Conservation (phyloP, 108 stramenopile genomes). For the Cyclotella atomus region DNA sequence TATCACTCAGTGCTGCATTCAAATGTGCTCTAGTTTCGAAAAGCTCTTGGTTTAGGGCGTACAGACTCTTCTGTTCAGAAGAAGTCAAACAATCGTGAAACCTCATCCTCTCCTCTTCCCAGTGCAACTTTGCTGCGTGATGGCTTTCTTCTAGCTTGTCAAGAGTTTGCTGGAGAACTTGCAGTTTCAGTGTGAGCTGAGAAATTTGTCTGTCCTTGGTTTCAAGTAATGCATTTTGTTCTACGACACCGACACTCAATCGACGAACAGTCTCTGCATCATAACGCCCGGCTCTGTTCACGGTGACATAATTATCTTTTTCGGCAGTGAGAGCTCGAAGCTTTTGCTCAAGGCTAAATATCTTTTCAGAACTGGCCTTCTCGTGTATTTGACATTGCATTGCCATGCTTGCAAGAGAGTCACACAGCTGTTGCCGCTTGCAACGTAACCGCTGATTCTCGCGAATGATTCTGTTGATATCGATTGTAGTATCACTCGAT, state of each 20-base stretch:
- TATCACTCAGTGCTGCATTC: slow-evolving; percentile 34
- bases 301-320: neutral
- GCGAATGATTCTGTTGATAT: slow-evolving; percentile 3
- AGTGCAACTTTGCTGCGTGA: slow-evolving; percentile 1
- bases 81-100: neutral
- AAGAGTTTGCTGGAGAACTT: slow-evolving; percentile 13
- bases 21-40: slow-evolving; percentile 17
- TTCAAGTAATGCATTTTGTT: slow-evolving; percentile 13
- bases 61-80: neutral
- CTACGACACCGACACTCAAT: slow-evolving; percentile 25
- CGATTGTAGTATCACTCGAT: neutral
- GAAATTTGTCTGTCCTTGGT: slow-evolving; percentile 29
- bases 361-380: slow-evolving; percentile 12
- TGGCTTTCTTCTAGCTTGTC: slow-evolving; percentile 5
- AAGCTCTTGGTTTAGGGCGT: neutral
- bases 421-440: slow-evolving; percentile 24
- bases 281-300: slow-evolving; percentile 1
- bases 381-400: slow-evolving; percentile 22
- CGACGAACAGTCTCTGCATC: slow-evolving; percentile 17
- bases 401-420: slow-evolving; percentile 10
- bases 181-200: slow-evolving; percentile 25
- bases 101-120: slow-evolving; percentile 22
- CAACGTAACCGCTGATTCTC: slow-evolving; percentile 24
- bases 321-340: slow-evolving; percentile 11
- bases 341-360: slow-evolving; percentile 31